Conservation (phyloP, 2,329 filamentous ascomycete genomes). For the Acarospora socialis region DNA sequence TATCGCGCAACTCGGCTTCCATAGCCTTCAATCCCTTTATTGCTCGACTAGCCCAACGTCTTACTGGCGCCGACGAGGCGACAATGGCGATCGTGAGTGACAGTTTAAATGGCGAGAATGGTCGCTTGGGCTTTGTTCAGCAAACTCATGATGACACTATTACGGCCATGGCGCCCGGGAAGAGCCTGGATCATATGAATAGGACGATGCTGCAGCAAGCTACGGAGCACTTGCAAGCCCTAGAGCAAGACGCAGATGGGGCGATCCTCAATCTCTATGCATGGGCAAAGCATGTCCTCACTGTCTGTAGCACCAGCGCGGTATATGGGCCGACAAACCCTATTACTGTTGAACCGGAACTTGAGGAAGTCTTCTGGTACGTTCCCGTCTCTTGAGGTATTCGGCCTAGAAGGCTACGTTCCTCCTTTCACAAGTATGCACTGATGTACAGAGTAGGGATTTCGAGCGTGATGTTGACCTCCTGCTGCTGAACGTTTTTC, state of each 20-base stretch:
- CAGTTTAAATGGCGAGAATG: constrained; percentile 12
- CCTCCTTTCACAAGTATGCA: too few species aligned
- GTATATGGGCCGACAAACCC: constrained; percentile 31
- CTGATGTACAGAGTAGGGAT: constrained; percentile 12
- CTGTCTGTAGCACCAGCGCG: constrained; percentile 23
- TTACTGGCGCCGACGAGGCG: constrained; percentile 16
- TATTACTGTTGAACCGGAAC: constrained; percentile 18
- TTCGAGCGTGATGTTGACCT: constrained; percentile 14
- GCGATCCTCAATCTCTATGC: constrained; percentile 13
- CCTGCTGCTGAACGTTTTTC: constrained; percentile 15
- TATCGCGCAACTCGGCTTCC: constrained; percentile 26
- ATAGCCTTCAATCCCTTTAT: constrained; percentile 27
- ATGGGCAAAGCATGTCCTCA: constrained; percentile 9
- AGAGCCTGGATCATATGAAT: constrained; percentile 24
- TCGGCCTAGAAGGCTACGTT: too few species aligned
- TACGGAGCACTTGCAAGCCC: constrained; percentile 11
- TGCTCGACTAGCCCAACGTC: constrained; percentile 20
- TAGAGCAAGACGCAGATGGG: constrained; percentile 4
- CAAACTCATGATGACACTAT: constrained; percentile 10
- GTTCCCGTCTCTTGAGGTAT: neutral
- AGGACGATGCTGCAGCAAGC: constrained; percentile 22
- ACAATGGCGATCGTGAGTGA: constrained; percentile 11
- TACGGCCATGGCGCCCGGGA: constrained; percentile 17
- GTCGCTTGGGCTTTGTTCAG: constrained; percentile 12
- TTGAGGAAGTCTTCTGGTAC: constrained; percentile 26